Conservation (phyloP, 345 rosid species). For the Lumnitzera racemosa region DNA sequence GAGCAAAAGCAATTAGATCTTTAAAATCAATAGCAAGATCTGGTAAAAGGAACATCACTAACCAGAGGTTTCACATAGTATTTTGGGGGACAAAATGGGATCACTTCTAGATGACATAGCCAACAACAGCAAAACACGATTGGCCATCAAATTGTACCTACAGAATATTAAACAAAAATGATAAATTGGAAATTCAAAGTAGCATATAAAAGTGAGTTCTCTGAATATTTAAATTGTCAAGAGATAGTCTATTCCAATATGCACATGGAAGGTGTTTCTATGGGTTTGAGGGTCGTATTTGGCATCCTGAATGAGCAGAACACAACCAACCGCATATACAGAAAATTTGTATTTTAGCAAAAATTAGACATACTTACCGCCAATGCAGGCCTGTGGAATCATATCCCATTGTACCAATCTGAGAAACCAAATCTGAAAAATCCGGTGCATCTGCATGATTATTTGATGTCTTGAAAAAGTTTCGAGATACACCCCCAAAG, state of each 20-base stretch:
- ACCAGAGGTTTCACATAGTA: conserved; percentile 87
- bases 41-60: conserved; percentile 10
- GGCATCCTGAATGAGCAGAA: too few species aligned
- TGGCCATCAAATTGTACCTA: conserved; percentile 99
- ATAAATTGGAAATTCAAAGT: conserved; percentile 2
- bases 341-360: conserved; percentile 8
- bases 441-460: conserved; percentile 54
- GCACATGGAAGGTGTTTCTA: too few species aligned
- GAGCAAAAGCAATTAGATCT: too few species aligned
- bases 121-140: conserved; percentile 85
- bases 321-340: not conserved
- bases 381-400: conserved; percentile 88
- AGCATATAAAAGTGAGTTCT: not conserved
- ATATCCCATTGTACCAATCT: conserved; percentile 81
- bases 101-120: conserved; percentile 80
- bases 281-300: too few species aligned
- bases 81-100: conserved; percentile 59
- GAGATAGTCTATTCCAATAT: too few species aligned
- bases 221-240: too few species aligned
- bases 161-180: conserved; percentile 4
- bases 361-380: conserved; percentile 51
- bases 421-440: conserved; percentile 76
- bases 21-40: not conserved
- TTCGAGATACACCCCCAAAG: conserved; percentile 83
- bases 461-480: conserved; percentile 56